Evolutionary conservation across 768 basidiomycete genomes (phyloP).

Genomic region (Nidularia pulvinata): DNA sequence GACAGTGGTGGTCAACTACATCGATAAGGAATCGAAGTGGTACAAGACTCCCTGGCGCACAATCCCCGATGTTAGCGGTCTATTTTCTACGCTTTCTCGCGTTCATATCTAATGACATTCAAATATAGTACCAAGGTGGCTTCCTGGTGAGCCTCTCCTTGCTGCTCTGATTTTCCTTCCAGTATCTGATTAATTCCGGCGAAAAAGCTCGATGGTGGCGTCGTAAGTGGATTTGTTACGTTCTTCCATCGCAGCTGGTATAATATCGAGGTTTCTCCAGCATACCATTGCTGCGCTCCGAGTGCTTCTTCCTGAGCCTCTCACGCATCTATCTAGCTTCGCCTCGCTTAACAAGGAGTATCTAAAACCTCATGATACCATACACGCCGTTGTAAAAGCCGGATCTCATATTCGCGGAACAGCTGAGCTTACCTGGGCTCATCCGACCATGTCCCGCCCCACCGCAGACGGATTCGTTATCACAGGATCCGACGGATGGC

Average conservation of each 20-base stretch:
- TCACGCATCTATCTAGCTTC: conserved; percentile 60
- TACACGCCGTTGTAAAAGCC: conserved; percentile 51
- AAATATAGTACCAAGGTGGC: conserved; percentile 69
- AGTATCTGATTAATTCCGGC: conserved; percentile 1
- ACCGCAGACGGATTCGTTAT: conserved; percentile 41
- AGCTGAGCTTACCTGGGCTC: conserved; percentile 63
- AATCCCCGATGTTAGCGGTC: conserved; percentile 65
- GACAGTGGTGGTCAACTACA: conserved; percentile 44
- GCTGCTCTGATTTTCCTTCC: conserved; percentile 1
- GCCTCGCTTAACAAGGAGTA: conserved; percentile 70
- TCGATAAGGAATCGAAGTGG: conserved; percentile 69
- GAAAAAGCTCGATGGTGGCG: conserved; percentile 72
- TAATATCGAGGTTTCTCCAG: conserved; percentile 13
- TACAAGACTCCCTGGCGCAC: conserved; percentile 87
- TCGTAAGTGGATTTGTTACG: conserved; percentile 40
- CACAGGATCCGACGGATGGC: conserved; percentile 64
- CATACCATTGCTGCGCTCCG: conserved; percentile 59
- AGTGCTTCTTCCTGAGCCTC: conserved; percentile 48
- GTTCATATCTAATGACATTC: conserved; percentile 1
- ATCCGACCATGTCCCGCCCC: conserved; percentile 42
- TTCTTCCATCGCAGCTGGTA: not conserved
- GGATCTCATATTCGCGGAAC: conserved; percentile 55
- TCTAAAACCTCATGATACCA: conserved; percentile 80
- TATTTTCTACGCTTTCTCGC: conserved; percentile 3
- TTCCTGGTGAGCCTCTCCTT: conserved; percentile 59